These are phyloP conservation scores for Paraphysoderma sedebokerense DNA, from an alignment of 371 early-diverging fungal genomes.

Conservation along the genomic window DNA sequence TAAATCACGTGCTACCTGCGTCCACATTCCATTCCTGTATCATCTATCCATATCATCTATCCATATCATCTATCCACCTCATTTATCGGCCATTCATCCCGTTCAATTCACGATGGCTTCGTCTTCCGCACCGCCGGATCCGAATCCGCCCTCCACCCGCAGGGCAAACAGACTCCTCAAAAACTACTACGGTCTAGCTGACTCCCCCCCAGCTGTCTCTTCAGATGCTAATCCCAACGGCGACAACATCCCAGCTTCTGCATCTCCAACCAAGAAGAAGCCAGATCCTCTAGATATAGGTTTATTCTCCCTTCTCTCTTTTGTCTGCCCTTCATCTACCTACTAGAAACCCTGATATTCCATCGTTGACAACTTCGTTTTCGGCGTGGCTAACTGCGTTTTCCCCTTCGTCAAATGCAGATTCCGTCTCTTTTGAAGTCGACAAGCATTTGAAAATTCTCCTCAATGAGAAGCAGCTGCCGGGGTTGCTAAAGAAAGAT, in stretches of 20 bases:
- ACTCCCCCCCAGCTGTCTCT: not conserved
- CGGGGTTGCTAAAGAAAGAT: constrained; percentile 47
- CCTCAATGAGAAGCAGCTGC: constrained; percentile 41
- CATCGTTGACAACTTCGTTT: too few species aligned
- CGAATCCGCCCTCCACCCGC: constrained; percentile 8
- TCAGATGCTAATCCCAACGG: not conserved
- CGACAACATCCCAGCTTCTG: not conserved
- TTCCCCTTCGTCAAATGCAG: constrained; percentile 13
- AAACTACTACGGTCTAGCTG: constrained; percentile 19
- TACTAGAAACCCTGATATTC: too few species aligned
- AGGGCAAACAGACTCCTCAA: constrained; percentile 19
- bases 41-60: too few species aligned
- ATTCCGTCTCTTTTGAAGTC: constrained; percentile 45
- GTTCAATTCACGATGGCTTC: too few species aligned
- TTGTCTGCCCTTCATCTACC: not conserved
- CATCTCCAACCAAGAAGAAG: constrained; percentile 10
- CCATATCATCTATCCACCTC: too few species aligned
- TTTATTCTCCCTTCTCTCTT: constrained; percentile 4
- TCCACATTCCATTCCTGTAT: too few species aligned
- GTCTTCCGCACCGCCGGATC: constrained; percentile 4
- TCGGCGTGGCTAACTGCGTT: not conserved
- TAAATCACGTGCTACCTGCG: too few species aligned
- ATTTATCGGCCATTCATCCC: too few species aligned
- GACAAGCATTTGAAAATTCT: constrained; percentile 51
- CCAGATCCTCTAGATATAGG: constrained; percentile 39